phyloP scores from a whole-genome alignment of 208 protist species.

The Leishmania turanica region DNA sequence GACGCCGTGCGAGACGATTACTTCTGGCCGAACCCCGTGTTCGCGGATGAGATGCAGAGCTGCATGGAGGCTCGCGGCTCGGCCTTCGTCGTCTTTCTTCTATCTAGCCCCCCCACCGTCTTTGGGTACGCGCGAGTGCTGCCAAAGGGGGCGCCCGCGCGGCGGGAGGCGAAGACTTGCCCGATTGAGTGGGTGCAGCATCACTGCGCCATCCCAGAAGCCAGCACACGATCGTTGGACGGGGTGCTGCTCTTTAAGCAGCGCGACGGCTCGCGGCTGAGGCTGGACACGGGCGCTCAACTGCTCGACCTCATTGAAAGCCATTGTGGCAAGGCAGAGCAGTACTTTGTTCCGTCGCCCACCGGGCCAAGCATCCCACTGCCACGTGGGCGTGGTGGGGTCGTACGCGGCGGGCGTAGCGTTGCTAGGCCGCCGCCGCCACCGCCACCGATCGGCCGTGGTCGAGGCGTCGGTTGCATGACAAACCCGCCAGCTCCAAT shows the following conservation, averaged over 20 bases:
- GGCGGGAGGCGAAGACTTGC: constrained; percentile 29
- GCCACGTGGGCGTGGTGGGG: constrained; percentile 29
- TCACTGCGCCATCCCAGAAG: constrained; percentile 48
- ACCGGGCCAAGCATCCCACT: constrained; percentile 25
- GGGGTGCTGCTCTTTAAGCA: constrained; percentile 51
- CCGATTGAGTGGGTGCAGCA: constrained; percentile 69
- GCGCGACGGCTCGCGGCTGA: constrained; percentile 59
- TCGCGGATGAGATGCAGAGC: constrained; percentile 45
- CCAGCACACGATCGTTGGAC: constrained; percentile 27
- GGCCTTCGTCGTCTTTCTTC: constrained; percentile 47
- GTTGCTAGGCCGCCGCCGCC: constrained; percentile 7
- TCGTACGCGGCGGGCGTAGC: constrained; percentile 18
- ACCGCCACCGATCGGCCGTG: constrained; percentile 22
- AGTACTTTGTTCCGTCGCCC: constrained; percentile 3
- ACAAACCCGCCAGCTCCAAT: neutral
- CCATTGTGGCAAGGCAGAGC: constrained; percentile 13
- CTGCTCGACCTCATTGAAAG: constrained; percentile 54
- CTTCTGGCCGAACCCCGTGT: constrained; percentile 42
- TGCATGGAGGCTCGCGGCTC: constrained; percentile 36
- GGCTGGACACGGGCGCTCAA: constrained; percentile 55
- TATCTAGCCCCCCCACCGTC: constrained; percentile 40
- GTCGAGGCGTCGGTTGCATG: constrained; percentile 10
- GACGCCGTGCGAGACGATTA: constrained; percentile 49
- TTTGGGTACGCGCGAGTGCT: constrained; percentile 66
- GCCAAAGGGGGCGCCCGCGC: constrained; percentile 7